Evolutionary conservation across 345 rosid genomes (phyloP), one percentile per base, ranked within the genome.

Genomic region (Durio zibethinus): DNA sequence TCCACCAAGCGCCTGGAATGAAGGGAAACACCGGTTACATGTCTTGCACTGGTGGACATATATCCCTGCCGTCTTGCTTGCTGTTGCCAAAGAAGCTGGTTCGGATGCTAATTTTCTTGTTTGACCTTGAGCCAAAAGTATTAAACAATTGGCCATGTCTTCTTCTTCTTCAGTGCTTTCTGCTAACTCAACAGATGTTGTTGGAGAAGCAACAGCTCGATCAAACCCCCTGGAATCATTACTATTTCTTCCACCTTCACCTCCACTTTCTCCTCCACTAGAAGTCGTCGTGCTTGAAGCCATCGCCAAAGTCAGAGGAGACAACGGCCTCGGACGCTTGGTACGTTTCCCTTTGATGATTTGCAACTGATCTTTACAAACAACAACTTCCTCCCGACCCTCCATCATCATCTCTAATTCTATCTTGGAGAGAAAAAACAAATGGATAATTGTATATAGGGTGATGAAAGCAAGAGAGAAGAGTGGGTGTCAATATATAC

Each of bases 1-100:
- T 4, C 99, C 98, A 9, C 99, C 97, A 29, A 97, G 83, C 2
- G 99, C 99, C 82, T 97, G 99, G 74, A 97, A 97, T 4, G 98
- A 92, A 0, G 91, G 86, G 73, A 97, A 97, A 63, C 90, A 83
- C 66, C 92, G 85, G 80, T 85, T 80, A 81, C 99, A 96, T 1
- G 99, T 94, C 80, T 88, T 94, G 89, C 99, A 97, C 78, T 84
- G 85, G 56, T 87, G 93, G 21, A 84, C 87, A 21, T 85, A 76
- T 5, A 73, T 54, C 20, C 86, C 83, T 7, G 38, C 27, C n/a
- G 25, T 43, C 69, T 73, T 7, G 77, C 79, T 82, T 7, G 60
- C 72, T 4, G 54, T 20, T 1, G 59, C n/a, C 47, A 27, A 23
- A 59, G 77, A 76, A 38, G 64, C 10, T 2, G 81, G 76, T 2